These are phyloP conservation scores for Trifolium repens DNA, from an alignment of 306 rosid genomes.

Conservation along the genomic window DNA sequence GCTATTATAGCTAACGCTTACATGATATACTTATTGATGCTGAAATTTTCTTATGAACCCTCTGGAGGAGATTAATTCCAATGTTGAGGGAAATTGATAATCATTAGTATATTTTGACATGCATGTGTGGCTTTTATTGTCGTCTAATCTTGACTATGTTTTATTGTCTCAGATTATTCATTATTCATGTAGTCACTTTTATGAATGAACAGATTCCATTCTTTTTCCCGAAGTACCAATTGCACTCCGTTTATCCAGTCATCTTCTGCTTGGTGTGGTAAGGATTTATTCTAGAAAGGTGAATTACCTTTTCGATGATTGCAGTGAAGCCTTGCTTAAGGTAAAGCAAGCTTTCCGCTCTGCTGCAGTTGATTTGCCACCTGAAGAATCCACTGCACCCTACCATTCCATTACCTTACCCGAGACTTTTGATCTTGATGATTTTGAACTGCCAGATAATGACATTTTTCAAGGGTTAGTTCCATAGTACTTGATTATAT, in stretches of 20 bases:
- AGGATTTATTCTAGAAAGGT: constrained; percentile 99
- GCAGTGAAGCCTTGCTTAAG: constrained; percentile 99
- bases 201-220: constrained; percentile 83
- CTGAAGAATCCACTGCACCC: constrained; percentile 99
- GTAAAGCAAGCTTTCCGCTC: constrained; percentile 99
- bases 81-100: constrained; percentile 20
- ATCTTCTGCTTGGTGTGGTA: constrained; percentile 99
- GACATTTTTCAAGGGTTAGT: constrained; percentile 91
- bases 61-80: constrained; percentile 1
- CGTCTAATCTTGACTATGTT: constrained; percentile 21
- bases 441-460: constrained; percentile 97
- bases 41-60: constrained; percentile 7
- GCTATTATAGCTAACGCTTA: constrained; percentile 13
- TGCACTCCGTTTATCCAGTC: constrained; percentile 98
- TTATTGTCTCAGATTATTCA: constrained; percentile 39
- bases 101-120: neutral
- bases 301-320: constrained; percentile 98
- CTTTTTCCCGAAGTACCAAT: constrained; percentile 96
- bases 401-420: constrained; percentile 98
- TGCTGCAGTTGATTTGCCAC: constrained; percentile 96
- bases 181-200: constrained; percentile 35
- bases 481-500: constrained; percentile 40
- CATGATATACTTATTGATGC: constrained; percentile 8
- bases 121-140: constrained; percentile 27
- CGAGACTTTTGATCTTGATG: constrained; percentile 99